Conservation (phyloP, 257 asterid genomes). For the Salvia rosmarinus region DNA sequence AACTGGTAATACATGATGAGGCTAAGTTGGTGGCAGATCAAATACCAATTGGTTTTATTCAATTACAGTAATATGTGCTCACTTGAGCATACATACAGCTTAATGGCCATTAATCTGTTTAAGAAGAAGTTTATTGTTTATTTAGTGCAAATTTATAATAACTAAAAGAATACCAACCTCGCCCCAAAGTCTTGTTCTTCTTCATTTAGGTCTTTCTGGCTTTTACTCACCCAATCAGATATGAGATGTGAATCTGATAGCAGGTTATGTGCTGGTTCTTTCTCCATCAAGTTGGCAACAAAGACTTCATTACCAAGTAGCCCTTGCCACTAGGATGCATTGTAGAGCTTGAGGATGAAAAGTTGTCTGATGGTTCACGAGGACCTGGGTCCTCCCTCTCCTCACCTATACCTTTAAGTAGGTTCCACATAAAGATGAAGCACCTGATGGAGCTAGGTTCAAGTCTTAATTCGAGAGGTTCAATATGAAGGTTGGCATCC, state of each 20-base stretch:
- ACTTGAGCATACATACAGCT: constrained; percentile 9
- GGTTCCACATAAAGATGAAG: constrained; percentile 66
- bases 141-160: constrained; percentile 10
- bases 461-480: constrained; percentile 73
- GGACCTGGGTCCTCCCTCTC: constrained; percentile 40
- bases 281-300: constrained; percentile 48
- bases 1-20: constrained; percentile 21
- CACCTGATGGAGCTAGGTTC: constrained; percentile 71
- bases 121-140: constrained; percentile 30
- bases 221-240: constrained; percentile 83
- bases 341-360: constrained; percentile 48
- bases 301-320: constrained; percentile 42
- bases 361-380: constrained; percentile 44
- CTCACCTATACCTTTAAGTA: constrained; percentile 54
- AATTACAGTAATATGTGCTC: constrained; percentile 14
- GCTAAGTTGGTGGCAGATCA: constrained; percentile 24
- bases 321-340: constrained; percentile 48
- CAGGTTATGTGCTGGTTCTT: constrained; percentile 55
- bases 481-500: constrained; percentile 81
- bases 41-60: constrained; percentile 23
- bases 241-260: constrained; percentile 88
- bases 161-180: constrained; percentile 59
- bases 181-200: constrained; percentile 92
- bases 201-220: constrained; percentile 46
- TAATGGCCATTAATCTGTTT: background rate